Percentiles rank a stretch among this genome's conserved stretches.
phyloP scores from a whole-genome alignment of 2,329 filamentous ascomycete genomes.

The Talaromyces sp. region DNA sequence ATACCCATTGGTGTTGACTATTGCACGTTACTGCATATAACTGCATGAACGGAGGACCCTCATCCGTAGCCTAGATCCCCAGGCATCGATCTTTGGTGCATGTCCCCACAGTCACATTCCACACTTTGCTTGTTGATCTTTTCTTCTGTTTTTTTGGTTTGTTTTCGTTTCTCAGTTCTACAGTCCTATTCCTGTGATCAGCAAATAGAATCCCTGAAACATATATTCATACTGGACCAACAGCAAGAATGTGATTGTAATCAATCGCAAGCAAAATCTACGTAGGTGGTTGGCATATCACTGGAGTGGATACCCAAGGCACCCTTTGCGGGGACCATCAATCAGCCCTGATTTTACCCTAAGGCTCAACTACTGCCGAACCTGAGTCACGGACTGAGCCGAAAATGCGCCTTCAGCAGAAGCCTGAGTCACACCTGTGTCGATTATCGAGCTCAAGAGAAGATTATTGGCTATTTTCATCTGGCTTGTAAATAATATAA shows the following conservation, averaged over 20 bases:
- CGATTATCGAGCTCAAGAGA: not conserved
- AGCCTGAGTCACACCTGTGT: slow-evolving; percentile 4
- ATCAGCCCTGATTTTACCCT: slow-evolving; percentile 9
- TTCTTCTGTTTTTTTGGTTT: not conserved
- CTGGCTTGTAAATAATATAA: not conserved
- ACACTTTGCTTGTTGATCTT: not conserved
- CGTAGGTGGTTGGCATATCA: not conserved
- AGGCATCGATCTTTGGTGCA: slow-evolving; percentile 1
- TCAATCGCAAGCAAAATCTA: not conserved
- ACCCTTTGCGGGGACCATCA: slow-evolving; percentile 7
- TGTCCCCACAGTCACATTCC: not conserved
- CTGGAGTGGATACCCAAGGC: slow-evolving; percentile 3
- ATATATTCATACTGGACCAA: not conserved
- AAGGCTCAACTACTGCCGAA: slow-evolving; percentile 8
- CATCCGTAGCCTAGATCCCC: not conserved
- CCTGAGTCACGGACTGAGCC: not conserved
- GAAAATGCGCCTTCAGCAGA: slow-evolving; percentile 5
- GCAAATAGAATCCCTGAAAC: not conserved
- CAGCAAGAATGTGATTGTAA: not conserved
- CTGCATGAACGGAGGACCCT: not conserved
- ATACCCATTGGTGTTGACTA: too few relatives aligned
- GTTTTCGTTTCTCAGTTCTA: not conserved
- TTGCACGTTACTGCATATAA: not conserved
- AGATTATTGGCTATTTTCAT: not conserved
- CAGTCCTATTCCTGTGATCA: not conserved